Evolutionary conservation across 305 asterid species (phyloP).

Genomic region (Solanum hybrid): DNA sequence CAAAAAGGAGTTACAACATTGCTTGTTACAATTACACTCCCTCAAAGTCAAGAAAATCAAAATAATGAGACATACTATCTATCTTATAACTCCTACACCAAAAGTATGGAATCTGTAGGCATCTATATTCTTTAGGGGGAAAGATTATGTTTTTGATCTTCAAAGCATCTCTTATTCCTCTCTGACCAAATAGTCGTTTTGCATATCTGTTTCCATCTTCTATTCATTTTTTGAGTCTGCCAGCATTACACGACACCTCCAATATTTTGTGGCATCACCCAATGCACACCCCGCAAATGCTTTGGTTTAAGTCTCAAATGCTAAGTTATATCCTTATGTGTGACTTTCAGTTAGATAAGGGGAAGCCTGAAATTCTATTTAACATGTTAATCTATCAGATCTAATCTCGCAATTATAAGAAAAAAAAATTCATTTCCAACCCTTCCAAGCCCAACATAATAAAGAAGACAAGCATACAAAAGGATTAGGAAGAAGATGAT

Average conservation of each 20-base stretch:
- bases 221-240: not conserved
- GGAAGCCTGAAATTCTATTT: not conserved
- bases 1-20: not conserved
- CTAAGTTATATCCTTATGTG: not conserved
- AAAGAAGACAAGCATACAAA: not conserved
- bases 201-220: not conserved
- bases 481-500: not conserved
- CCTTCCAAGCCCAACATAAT: not conserved
- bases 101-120: not conserved
- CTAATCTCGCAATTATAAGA: not conserved
- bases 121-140: not conserved
- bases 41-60: not conserved
- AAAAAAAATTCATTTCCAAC: not conserved
- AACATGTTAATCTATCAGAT: not conserved
- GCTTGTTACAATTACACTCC: not conserved
- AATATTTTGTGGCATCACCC: not conserved
- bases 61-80: not conserved
- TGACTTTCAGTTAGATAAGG: not conserved
- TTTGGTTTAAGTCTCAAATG: not conserved
- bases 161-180: not conserved
- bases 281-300: not conserved
- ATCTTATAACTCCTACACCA: not conserved
- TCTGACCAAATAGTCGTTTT: not conserved
- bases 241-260: not conserved
- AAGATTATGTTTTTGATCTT: not conserved